These are phyloP conservation scores for Aspergillus caelatus DNA, from an alignment of 2,329 filamentous ascomycete genomes.

Conservation along the genomic window DNA sequence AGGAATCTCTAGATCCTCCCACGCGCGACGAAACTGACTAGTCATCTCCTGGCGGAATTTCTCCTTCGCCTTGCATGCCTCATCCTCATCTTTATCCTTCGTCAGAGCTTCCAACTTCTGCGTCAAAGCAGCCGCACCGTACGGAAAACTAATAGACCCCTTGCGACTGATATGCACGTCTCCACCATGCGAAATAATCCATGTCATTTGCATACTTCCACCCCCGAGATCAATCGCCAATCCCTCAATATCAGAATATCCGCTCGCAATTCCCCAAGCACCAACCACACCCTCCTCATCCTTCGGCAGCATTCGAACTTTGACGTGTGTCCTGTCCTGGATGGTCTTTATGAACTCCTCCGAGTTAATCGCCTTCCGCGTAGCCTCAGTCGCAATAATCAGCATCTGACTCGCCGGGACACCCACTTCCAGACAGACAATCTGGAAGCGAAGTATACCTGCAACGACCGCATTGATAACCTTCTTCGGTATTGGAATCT, in stretches of 20 bases:
- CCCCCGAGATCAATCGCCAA: constrained; percentile 82
- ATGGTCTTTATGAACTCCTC: constrained; percentile 70
- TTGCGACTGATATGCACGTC: constrained; percentile 54
- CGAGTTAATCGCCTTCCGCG: constrained; percentile 75
- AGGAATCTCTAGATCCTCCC: constrained; percentile 61
- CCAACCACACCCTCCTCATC: constrained; percentile 79
- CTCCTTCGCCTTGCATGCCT: constrained; percentile 46
- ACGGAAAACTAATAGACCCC: constrained; percentile 67
- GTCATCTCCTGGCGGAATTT: constrained; percentile 48
- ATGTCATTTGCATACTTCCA: constrained; percentile 69
- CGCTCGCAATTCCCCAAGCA: constrained; percentile 78
- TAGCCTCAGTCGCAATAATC: constrained; percentile 87
- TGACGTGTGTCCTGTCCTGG: constrained; percentile 61
- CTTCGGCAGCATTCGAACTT: constrained; percentile 73
- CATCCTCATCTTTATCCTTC: constrained; percentile 40
- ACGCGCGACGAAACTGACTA: constrained; percentile 61
- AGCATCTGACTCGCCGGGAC: constrained; percentile 66
- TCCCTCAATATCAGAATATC: constrained; percentile 69
- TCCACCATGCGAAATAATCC: constrained; percentile 60
- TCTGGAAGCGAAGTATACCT: constrained; percentile 70
- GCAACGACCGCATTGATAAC: constrained; percentile 68
- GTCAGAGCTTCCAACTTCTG: constrained; percentile 56
- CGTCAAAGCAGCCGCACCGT: constrained; percentile 67
- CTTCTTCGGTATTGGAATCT: constrained; percentile 57
- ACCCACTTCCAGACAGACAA: constrained; percentile 67